phyloP scores from a whole-genome alignment of 1,139 yeast genomes.

The Protomyces lactucae-debilis region DNA sequence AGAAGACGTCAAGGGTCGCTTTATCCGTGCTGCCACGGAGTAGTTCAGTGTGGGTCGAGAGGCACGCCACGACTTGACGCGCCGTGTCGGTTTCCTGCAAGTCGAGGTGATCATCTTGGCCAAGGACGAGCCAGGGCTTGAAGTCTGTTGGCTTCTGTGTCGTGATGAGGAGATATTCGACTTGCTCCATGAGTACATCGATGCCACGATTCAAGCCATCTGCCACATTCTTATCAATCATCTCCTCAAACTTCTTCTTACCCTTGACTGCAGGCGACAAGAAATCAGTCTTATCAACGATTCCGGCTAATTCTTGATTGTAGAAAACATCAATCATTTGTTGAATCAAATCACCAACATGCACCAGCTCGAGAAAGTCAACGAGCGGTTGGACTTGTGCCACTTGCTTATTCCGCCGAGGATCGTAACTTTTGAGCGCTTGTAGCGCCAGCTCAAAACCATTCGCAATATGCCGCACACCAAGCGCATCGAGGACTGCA shows the following conservation, averaged over 20 bases:
- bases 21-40: constrained; percentile 82
- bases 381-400: constrained; percentile 68
- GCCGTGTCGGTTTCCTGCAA: constrained; percentile 42
- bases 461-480: constrained; percentile 63
- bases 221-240: constrained; percentile 84
- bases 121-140: constrained; percentile 41
- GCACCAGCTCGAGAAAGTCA: constrained; percentile 81
- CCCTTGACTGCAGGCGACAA: constrained; percentile 73
- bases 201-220: constrained; percentile 88
- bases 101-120: constrained; percentile 21
- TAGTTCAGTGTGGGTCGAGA: constrained; percentile 69
- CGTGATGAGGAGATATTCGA: constrained; percentile 51
- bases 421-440: constrained; percentile 66
- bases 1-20: constrained; percentile 82
- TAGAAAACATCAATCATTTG: constrained; percentile 91
- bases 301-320: constrained; percentile 71
- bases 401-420: constrained; percentile 44
- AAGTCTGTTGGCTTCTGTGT: constrained; percentile 54
- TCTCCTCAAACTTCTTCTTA: constrained; percentile 71
- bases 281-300: constrained; percentile 70
- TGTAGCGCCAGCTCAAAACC: constrained; percentile 80
- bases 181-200: constrained; percentile 76
- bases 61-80: constrained; percentile 52
- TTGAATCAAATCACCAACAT: constrained; percentile 84
- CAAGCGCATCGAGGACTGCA: constrained; percentile 59